Percentiles rank a stretch among this genome's conserved stretches.
phyloP scores from a whole-genome alignment of 2,329 filamentous ascomycete species.

The Paecilomyces formosus region DNA sequence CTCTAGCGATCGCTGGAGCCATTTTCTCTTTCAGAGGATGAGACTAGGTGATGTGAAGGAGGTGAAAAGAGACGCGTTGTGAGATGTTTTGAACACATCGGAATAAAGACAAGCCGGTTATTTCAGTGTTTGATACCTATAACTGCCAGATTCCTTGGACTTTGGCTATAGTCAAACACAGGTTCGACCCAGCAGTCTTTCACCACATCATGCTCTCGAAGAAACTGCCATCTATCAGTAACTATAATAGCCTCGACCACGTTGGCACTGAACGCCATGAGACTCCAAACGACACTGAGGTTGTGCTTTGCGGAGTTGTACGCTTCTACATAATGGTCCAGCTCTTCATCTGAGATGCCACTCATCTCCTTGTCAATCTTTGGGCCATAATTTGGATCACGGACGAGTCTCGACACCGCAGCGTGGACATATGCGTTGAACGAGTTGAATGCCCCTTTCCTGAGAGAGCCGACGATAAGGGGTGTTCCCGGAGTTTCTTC shows the following conservation, averaged over 20 bases:
- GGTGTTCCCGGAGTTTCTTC: conserved; percentile 45
- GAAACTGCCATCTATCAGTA: conserved; percentile 79
- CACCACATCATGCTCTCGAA: conserved; percentile 71
- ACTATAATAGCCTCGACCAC: conserved; percentile 88
- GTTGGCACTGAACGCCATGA: conserved; percentile 92
- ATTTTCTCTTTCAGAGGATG: neutral
- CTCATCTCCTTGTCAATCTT: conserved; percentile 60
- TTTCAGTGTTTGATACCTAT: conserved; percentile 71
- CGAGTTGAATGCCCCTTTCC: conserved; percentile 69
- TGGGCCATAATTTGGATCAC: conserved; percentile 52
- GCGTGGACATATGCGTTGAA: conserved; percentile 73
- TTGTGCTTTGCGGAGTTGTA: conserved; percentile 68
- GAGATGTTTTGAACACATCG: neutral
- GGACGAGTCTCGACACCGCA: conserved; percentile 65
- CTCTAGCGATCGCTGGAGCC: neutral
- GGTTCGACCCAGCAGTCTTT: conserved; percentile 81
- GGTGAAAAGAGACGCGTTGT: neutral
- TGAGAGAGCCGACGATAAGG: conserved; percentile 77
- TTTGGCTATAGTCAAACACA: conserved; percentile 81
- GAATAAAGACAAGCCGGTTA: neutral
- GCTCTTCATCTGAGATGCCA: conserved; percentile 65
- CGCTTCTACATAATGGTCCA: conserved; percentile 59
- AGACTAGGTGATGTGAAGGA: neutral
- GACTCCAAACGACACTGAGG: conserved; percentile 77
- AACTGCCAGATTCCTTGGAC: conserved; percentile 85